Conservation (phyloP, 495 filamentous ascomycete species). For the Talaromyces proteolyticus region DNA sequence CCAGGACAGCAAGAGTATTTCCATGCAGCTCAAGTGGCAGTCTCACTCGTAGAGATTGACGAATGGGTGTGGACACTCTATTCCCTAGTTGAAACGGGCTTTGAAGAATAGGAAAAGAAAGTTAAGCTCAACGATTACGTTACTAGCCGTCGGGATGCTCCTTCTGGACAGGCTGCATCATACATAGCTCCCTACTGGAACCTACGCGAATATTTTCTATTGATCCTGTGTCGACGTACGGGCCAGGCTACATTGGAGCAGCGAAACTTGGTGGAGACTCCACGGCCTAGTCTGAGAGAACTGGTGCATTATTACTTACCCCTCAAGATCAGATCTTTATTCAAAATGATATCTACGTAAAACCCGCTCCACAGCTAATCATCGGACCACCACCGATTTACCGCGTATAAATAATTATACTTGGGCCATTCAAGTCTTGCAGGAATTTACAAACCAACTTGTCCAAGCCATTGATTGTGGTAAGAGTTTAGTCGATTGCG, state of each 20-base stretch:
- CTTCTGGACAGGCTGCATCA: background rate
- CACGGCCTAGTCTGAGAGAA: background rate
- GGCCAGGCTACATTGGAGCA: slow-evolving; percentile 1
- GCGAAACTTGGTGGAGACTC: slow-evolving; percentile 3
- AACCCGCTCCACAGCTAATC: background rate
- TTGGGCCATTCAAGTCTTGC: slow-evolving; percentile 3
- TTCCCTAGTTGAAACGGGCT: background rate
- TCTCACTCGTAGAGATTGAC: background rate
- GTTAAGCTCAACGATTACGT: background rate
- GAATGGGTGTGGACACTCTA: slow-evolving; percentile 7
- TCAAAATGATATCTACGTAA: slow-evolving; percentile 1
- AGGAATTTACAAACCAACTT: background rate
- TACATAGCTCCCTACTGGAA: slow-evolving; percentile 1
- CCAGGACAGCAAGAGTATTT: slow-evolving; percentile 3
- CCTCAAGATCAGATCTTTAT: too few species aligned
- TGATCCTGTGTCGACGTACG: slow-evolving; percentile 1
- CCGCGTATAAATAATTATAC: slow-evolving; percentile 3
- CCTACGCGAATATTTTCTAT: slow-evolving; percentile 3
- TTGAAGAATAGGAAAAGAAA: background rate
- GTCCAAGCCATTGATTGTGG: slow-evolving; percentile 5
- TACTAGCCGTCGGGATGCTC: background rate
- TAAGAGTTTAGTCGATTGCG: slow-evolving; percentile 1
- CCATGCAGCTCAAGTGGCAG: background rate
- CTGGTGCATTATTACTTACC: background rate
- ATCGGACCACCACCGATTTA: background rate